These are phyloP conservation scores for Alternaria sp. DNA, from an alignment of 2,329 filamentous ascomycete species.

Conservation along the genomic window DNA sequence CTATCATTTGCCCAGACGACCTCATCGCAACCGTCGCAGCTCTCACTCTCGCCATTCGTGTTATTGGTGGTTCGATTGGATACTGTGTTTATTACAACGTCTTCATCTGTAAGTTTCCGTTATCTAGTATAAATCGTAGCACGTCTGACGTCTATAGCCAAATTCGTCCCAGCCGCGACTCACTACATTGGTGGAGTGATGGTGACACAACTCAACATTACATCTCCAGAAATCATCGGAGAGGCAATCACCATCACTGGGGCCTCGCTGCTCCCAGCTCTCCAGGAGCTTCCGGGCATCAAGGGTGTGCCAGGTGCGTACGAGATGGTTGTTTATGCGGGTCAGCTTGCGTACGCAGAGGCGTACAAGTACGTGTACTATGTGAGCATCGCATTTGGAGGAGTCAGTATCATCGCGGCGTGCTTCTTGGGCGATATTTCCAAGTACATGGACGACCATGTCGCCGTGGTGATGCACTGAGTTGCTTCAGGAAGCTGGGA, in stretches of 20 bases:
- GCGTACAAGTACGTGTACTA: constrained; percentile 70
- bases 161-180: constrained; percentile 34
- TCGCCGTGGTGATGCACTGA: constrained; percentile 29
- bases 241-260: constrained; percentile 56
- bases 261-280: constrained; percentile 53
- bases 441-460: constrained; percentile 38
- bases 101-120: constrained; percentile 33
- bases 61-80: constrained; percentile 71
- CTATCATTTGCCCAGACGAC: constrained; percentile 74
- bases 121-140: not conserved
- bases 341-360: constrained; percentile 65
- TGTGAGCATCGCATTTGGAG: constrained; percentile 68
- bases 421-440: constrained; percentile 67
- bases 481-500: not conserved
- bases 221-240: constrained; percentile 59
- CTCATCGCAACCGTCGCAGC: constrained; percentile 74
- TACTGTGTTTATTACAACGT: constrained; percentile 61
- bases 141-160: constrained; percentile 10
- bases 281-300: constrained; percentile 54
- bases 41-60: constrained; percentile 71
- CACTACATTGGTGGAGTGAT: constrained; percentile 47
- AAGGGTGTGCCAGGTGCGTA: constrained; percentile 57
- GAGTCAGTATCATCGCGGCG: constrained; percentile 63
- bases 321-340: constrained; percentile 59
- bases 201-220: constrained; percentile 61